These are phyloP conservation scores for Rasamsonia emersonii DNA, from an alignment of 2,329 filamentous ascomycete species.

Conservation along the genomic window DNA sequence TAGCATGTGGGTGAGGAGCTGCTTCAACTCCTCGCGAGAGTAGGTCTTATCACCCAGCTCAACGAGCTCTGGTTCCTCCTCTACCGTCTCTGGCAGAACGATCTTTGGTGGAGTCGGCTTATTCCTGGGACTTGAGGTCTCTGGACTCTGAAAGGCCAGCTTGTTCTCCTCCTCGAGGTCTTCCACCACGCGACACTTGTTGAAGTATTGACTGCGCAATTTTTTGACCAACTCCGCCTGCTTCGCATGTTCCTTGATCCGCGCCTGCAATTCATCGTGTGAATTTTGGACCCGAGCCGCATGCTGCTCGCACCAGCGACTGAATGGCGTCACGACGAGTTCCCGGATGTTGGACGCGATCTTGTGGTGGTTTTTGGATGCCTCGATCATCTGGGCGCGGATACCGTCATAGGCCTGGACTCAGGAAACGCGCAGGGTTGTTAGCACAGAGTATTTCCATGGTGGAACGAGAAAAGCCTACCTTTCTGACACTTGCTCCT, in stretches of 20 bases:
- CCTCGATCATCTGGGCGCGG: slow-evolving; percentile 84
- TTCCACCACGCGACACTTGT: slow-evolving; percentile 93
- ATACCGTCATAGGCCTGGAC: slow-evolving; percentile 85
- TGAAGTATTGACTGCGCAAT: slow-evolving; percentile 92
- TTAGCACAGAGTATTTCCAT: slow-evolving; percentile 1
- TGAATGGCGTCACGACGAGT: slow-evolving; percentile 87
- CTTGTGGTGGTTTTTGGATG: slow-evolving; percentile 81
- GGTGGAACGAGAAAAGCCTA: slow-evolving; percentile 31
- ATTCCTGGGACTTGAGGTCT: slow-evolving; percentile 52
- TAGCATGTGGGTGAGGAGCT: slow-evolving; percentile 77
- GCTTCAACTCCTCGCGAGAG: slow-evolving; percentile 77
- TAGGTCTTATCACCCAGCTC: slow-evolving; percentile 90
- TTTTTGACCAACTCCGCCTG: slow-evolving; percentile 89
- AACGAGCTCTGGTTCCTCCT: slow-evolving; percentile 67
- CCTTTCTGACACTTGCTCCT: slow-evolving; percentile 91
- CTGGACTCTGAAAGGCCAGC: slow-evolving; percentile 85
- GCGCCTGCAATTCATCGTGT: slow-evolving; percentile 83
- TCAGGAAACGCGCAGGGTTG: neutral
- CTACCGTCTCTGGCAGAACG: slow-evolving; percentile 65
- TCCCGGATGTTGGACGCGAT: slow-evolving; percentile 95
- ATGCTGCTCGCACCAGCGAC: slow-evolving; percentile 93
- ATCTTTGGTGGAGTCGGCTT: slow-evolving; percentile 58
- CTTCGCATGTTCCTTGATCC: slow-evolving; percentile 87
- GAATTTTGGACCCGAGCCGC: slow-evolving; percentile 84
- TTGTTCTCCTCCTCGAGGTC: slow-evolving; percentile 98